Evolutionary conservation across 208 protist genomes (phyloP).

Genomic region (Zelonia costaricensis): DNA sequence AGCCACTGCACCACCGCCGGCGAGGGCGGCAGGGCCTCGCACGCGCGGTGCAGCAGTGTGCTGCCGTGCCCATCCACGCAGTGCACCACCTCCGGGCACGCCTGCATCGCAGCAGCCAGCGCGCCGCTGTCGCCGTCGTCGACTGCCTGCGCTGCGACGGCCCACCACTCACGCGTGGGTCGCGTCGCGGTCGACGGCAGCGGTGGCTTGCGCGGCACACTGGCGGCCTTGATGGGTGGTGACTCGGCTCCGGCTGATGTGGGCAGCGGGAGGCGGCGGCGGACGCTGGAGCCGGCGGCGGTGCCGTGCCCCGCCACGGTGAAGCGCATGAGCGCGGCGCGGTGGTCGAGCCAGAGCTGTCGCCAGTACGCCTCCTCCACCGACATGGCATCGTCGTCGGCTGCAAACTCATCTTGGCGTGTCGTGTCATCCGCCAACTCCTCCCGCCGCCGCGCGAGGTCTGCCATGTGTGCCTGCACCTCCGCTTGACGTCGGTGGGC

Average conservation of each 20-base stretch:
- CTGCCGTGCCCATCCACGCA: conserved; percentile 20
- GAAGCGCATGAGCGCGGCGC: not conserved
- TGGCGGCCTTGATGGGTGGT: not conserved
- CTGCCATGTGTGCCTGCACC: not conserved
- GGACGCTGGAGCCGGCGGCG: not conserved
- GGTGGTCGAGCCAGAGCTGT: not conserved
- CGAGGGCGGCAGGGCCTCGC: conserved; percentile 12
- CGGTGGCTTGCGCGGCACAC: no score
- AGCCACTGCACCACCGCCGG: conserved; percentile 19
- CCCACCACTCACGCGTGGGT: not conserved
- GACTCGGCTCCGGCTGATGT: not conserved
- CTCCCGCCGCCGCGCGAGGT: not conserved
- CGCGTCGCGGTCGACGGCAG: not conserved
- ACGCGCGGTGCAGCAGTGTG: conserved; percentile 36
- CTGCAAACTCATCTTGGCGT: not conserved
- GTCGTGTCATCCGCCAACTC: not conserved
- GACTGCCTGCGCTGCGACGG: not conserved
- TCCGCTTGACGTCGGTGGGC: not conserved
- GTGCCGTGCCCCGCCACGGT: not conserved
- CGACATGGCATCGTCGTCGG: conserved; percentile 1
- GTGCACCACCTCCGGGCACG: conserved; percentile 7
- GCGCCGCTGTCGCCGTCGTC: not conserved
- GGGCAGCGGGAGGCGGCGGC: not conserved
- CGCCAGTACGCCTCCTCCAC: conserved; percentile 5
- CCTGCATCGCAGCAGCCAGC: not conserved